A percentile compares a stretch with the other conserved stretches of the same genome.
These are phyloP conservation scores for Pharus latifolius DNA, from an alignment of 176 grass and related monocot species.

Conservation along the genomic window DNA sequence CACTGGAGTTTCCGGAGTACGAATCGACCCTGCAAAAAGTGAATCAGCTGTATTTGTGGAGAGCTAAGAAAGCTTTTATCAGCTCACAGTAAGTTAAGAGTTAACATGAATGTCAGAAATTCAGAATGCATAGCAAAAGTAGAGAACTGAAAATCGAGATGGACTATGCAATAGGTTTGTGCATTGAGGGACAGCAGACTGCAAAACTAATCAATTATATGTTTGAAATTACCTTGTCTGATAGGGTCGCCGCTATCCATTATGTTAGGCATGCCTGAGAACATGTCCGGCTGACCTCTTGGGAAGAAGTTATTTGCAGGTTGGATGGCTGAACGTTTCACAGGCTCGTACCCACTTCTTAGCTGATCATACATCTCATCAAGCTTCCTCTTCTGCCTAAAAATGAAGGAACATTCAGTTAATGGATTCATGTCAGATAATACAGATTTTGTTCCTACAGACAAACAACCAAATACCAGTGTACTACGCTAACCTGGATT, in stretches of 20 bases:
- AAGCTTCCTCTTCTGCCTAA: constrained; percentile 88
- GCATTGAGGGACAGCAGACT: not conserved
- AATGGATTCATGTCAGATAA: not conserved
- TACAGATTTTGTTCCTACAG: not conserved
- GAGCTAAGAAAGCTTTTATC: constrained; percentile 18
- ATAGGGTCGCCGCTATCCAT: constrained; percentile 27
- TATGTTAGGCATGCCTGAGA: constrained; percentile 47
- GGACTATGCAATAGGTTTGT: not conserved
- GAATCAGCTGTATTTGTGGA: constrained; percentile 58
- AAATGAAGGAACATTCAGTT: not conserved
- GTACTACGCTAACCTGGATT: constrained; percentile 58
- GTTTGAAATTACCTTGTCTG: constrained; percentile 43
- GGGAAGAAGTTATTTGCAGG: constrained; percentile 55
- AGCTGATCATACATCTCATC: constrained; percentile 91
- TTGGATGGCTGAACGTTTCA: constrained; percentile 64
- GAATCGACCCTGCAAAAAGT: constrained; percentile 47
- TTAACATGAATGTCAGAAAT: no score
- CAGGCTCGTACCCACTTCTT: constrained; percentile 62
- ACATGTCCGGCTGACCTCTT: constrained; percentile 57
- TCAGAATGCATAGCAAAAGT: not conserved
- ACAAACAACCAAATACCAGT: not conserved
- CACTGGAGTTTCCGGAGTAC: constrained; percentile 50
- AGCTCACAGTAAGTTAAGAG: not conserved
- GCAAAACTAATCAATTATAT: not conserved
- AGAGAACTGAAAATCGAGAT: not conserved